A percentile compares a stretch with the other conserved stretches of the same genome.
Conservation (phyloP, 2,329 filamentous ascomycete species). For the Pseudovirgaria hyperparasitica region DNA sequence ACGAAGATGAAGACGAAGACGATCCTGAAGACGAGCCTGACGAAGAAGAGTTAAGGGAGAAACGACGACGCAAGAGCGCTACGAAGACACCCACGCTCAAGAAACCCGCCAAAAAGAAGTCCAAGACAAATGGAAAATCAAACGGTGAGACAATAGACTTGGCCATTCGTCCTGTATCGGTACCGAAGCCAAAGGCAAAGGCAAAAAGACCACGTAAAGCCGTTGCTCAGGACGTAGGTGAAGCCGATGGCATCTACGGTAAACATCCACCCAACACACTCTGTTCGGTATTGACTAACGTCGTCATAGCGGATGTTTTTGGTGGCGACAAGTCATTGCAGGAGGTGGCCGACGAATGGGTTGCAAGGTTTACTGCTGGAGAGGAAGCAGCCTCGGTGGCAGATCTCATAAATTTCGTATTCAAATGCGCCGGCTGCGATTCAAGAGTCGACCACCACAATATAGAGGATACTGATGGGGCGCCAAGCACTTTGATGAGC, state of each 20-base stretch:
- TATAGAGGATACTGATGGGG: constrained; percentile 81
- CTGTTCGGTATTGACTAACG: constrained; percentile 11
- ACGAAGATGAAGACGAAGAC: constrained; percentile 17
- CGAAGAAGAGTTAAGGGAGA: constrained; percentile 25
- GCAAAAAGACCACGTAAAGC: constrained; percentile 34
- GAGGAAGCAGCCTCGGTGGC: constrained; percentile 39
- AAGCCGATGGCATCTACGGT: constrained; percentile 46
- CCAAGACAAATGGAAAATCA: constrained; percentile 44
- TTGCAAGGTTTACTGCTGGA: constrained; percentile 42
- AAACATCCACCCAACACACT: constrained; percentile 5
- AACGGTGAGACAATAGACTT: constrained; percentile 38
- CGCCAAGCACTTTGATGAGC: constrained; percentile 62
- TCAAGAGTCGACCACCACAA: constrained; percentile 68
- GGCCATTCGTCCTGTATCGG: constrained; percentile 39
- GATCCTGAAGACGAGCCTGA: constrained; percentile 25
- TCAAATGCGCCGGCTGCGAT: constrained; percentile 65
- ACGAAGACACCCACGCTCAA: constrained; percentile 11
- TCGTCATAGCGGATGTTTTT: constrained; percentile 43
- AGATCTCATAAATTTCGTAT: constrained; percentile 49
- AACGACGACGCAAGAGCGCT: constrained; percentile 19
- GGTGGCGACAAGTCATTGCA: constrained; percentile 41
- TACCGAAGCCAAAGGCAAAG: constrained; percentile 26
- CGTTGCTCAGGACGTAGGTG: constrained; percentile 35
- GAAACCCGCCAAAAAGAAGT: constrained; percentile 37
- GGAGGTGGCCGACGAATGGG: constrained; percentile 45